Evolutionary conservation across 2,329 filamentous ascomycete species (phyloP).

Genomic region (Paramyrothecium sp.): DNA sequence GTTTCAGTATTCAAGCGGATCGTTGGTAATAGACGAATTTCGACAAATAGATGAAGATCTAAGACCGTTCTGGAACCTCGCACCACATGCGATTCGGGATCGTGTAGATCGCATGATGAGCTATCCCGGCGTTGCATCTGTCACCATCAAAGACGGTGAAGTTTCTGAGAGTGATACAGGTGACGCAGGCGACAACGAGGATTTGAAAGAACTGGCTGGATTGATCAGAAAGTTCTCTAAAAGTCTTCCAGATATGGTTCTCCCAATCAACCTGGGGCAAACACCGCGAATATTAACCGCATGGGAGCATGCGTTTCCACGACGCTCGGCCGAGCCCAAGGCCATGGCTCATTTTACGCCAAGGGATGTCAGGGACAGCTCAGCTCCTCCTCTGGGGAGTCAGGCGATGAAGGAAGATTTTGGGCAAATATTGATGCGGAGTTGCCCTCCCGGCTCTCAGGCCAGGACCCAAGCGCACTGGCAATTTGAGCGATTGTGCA

Average conservation of each 20-base stretch:
- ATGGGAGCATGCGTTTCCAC: constrained; percentile 52
- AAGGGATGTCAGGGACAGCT: not conserved
- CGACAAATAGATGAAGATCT: constrained; percentile 75
- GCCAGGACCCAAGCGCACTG: constrained; percentile 59
- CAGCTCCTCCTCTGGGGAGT: constrained; percentile 12
- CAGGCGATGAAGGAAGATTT: constrained; percentile 19
- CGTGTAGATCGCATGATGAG: constrained; percentile 42
- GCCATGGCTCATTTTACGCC: not conserved
- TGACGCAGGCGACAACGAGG: constrained; percentile 26
- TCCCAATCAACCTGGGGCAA: constrained; percentile 74
- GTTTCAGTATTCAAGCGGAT: constrained; percentile 75
- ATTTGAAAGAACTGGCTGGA: constrained; percentile 47
- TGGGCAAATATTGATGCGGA: constrained; percentile 40
- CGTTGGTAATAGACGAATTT: constrained; percentile 76
- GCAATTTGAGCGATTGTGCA: constrained; percentile 64
- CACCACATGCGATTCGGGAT: constrained; percentile 65
- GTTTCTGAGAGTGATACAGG: constrained; percentile 40
- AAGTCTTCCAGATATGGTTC: constrained; percentile 77
- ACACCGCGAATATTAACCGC: constrained; percentile 43
- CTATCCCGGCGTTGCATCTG: constrained; percentile 42
- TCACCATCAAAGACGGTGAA: constrained; percentile 64
- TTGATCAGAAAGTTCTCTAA: constrained; percentile 72
- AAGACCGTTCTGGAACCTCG: constrained; percentile 73
- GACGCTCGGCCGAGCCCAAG: constrained; percentile 6
- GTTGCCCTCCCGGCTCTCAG: constrained; percentile 63